Percentiles rank a stretch among this genome's conserved stretches.
Conservation (phyloP, 2,329 filamentous ascomycete genomes). For the Thermoascus crustaceus region DNA sequence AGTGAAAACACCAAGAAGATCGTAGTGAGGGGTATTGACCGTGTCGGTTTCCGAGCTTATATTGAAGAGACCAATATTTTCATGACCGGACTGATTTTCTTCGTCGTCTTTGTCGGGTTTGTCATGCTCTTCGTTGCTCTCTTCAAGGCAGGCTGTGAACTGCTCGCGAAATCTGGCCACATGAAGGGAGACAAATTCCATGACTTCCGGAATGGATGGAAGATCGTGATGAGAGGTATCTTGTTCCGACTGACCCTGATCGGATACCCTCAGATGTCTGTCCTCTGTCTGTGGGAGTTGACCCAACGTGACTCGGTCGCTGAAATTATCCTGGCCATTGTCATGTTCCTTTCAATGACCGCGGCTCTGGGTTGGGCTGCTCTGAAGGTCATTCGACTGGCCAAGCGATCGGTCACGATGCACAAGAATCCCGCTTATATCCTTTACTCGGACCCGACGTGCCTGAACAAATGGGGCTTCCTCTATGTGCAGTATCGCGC, state of each 20-base stretch:
- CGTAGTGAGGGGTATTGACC: conserved; percentile 71
- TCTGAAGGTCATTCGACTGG: conserved; percentile 81
- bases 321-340: conserved; percentile 76
- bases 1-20: conserved; percentile 41
- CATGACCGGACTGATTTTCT: conserved; percentile 83
- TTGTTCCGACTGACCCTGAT: conserved; percentile 85
- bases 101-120: conserved; percentile 71
- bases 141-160: conserved; percentile 76
- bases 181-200: conserved; percentile 81
- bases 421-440: conserved; percentile 97
- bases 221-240: conserved; percentile 85
- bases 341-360: conserved; percentile 77
- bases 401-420: conserved; percentile 77
- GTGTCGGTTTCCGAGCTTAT: conserved; percentile 73
- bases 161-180: conserved; percentile 63
- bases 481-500: conserved; percentile 95
- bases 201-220: conserved; percentile 92
- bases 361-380: conserved; percentile 76
- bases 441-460: conserved; percentile 87
- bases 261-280: conserved; percentile 82
- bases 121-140: conserved; percentile 63
- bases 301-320: conserved; percentile 77
- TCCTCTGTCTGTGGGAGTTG: conserved; percentile 90
- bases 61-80: conserved; percentile 93
- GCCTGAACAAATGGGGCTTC: conserved; percentile 96